phyloP scores from a whole-genome alignment of 805 yeast genomes.

The Lipomyces sp. region DNA sequence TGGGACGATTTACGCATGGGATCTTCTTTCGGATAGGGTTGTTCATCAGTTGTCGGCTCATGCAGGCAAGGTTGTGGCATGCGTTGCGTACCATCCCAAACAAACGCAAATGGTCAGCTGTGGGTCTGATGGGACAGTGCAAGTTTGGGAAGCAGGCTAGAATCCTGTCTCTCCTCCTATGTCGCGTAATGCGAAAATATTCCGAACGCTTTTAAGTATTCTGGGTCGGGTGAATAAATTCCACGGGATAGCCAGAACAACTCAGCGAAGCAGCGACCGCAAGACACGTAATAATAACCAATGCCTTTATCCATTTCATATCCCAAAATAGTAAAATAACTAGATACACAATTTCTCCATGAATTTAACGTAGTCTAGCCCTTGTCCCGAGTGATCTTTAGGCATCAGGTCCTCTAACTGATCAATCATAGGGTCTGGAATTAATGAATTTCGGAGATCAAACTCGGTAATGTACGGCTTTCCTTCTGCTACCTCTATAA shows the following conservation, averaged over 20 bases:
- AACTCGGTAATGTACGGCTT: slow-evolving; percentile 41
- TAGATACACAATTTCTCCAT: slow-evolving; percentile 30
- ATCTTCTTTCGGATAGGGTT: slow-evolving; percentile 27
- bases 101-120: slow-evolving; percentile 24
- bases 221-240: too few species aligned
- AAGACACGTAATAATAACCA: too few species aligned
- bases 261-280: too few species aligned
- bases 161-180: too few species aligned
- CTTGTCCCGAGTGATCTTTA: slow-evolving; percentile 28
- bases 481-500: slow-evolving; percentile 43
- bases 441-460: slow-evolving; percentile 41
- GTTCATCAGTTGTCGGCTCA: slow-evolving; percentile 14
- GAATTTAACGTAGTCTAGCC: slow-evolving; percentile 35
- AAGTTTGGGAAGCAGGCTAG: slow-evolving; percentile 24
- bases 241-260: too few species aligned
- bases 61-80: slow-evolving; percentile 17
- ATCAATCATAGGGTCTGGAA: slow-evolving; percentile 37
- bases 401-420: slow-evolving; percentile 37
- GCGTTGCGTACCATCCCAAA: slow-evolving; percentile 24
- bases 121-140: slow-evolving; percentile 21
- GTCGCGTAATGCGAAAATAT: too few species aligned
- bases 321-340: neutral
- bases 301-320: too few species aligned
- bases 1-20: slow-evolving; percentile 34
- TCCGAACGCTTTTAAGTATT: neutral